These are phyloP conservation scores for Hypoxylon rickii DNA, from an alignment of 495 filamentous ascomycete species.

Conservation along the genomic window DNA sequence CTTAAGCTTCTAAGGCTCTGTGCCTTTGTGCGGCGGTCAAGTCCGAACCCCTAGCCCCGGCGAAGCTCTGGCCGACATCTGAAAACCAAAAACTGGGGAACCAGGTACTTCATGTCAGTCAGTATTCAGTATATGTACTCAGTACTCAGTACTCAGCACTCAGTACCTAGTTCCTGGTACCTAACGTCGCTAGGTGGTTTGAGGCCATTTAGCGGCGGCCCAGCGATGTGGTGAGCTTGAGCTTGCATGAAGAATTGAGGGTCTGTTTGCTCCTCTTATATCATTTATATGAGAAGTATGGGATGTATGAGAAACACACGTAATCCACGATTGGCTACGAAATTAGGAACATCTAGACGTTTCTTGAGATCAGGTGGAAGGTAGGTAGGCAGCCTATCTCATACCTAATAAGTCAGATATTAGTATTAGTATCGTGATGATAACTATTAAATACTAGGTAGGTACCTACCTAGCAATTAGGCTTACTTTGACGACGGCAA, in stretches of 20 bases:
- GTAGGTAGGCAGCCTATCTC: no score
- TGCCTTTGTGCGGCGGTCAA: conserved; percentile 22
- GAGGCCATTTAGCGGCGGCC: conserved; percentile 15
- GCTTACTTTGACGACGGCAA: conserved; percentile 18
- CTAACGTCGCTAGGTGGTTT: background rate
- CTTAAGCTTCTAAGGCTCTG: no score
- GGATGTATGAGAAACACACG: background rate
- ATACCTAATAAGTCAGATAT: no score
- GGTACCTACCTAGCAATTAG: no score
- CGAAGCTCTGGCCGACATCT: conserved; percentile 7
- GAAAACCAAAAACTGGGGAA: conserved; percentile 26
- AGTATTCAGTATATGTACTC: background rate
- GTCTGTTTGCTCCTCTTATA: conserved; percentile 21
- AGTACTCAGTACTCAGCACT: background rate
- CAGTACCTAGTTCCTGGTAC: background rate
- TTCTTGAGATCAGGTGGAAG: no score
- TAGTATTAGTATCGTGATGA: no score
- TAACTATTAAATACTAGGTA: no score
- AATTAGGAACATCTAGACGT: no score
- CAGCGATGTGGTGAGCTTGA: conserved; percentile 12
- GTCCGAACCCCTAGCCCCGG: conserved; percentile 5
- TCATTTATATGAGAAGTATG: background rate
- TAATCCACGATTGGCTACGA: background rate
- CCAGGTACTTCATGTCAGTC: background rate
- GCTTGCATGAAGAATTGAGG: conserved; percentile 16